Conservation (phyloP, 2,329 filamentous ascomycete genomes). For the Pseudogymnoascus destructans region DNA sequence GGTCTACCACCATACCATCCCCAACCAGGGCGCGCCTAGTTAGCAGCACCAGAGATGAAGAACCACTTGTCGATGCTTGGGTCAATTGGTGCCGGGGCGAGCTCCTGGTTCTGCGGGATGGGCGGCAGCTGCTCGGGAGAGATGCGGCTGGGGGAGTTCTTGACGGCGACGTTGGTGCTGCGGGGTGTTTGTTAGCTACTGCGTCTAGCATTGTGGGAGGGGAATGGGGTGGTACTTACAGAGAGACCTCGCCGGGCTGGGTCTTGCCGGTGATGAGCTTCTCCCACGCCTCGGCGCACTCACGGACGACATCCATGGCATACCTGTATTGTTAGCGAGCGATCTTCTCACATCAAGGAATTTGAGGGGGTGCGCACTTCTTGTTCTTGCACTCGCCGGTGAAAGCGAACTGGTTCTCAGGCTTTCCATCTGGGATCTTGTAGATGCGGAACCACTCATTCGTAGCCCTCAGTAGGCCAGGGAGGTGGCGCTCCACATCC, state of each 20-base stretch:
- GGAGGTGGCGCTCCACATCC: constrained; percentile 96
- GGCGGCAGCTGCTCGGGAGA: constrained; percentile 56
- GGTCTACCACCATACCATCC: background rate
- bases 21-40: constrained; percentile 35
- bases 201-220: constrained; percentile 7
- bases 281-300: constrained; percentile 96
- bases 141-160: constrained; percentile 60
- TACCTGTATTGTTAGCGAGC: constrained; percentile 42
- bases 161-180: constrained; percentile 69
- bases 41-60: constrained; percentile 96
- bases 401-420: constrained; percentile 99
- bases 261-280: constrained; percentile 87
- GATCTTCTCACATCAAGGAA: background rate
- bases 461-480: constrained; percentile 88
- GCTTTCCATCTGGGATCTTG: constrained; percentile 99
- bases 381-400: constrained; percentile 99
- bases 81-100: constrained; percentile 79
- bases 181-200: constrained; percentile 24
- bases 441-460: constrained; percentile 99
- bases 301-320: constrained; percentile 86
- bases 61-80: constrained; percentile 99
- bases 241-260: constrained; percentile 60
- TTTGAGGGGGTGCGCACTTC: constrained; percentile 41
- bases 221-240: constrained; percentile 44
- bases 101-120: constrained; percentile 68